These are phyloP conservation scores for Pyracantha coccinea DNA, from an alignment of 331 rosid genomes.

Conservation along the genomic window DNA sequence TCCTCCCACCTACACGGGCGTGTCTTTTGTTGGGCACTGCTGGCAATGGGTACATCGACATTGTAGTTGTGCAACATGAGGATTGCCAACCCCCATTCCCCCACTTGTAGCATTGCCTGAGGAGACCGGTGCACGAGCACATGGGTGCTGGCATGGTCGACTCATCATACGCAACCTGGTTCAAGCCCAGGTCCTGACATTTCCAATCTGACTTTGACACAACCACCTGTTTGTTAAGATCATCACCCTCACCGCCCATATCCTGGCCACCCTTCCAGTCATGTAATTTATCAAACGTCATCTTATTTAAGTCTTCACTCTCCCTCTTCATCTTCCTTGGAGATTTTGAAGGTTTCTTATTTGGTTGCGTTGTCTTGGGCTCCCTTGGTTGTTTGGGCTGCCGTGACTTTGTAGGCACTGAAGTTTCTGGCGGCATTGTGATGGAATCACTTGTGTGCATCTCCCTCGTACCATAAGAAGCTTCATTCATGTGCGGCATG, in stretches of 20 bases:
- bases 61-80: conserved; percentile 75
- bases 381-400: conserved; percentile 63
- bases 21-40: conserved; percentile 91
- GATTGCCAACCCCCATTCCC: conserved; percentile 98
- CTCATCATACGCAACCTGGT: conserved; percentile 83
- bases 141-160: conserved; percentile 91
- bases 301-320: conserved; percentile 58
- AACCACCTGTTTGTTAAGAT: conserved; percentile 49
- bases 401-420: conserved; percentile 43
- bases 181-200: conserved; percentile 73
- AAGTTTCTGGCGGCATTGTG: conserved; percentile 37
- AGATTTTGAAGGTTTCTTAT: conserved; percentile 51
- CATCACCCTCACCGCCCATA: conserved; percentile 49
- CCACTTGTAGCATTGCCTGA: conserved; percentile 95
- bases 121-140: conserved; percentile 80
- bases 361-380: conserved; percentile 43
- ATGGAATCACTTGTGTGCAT: conserved; percentile 48
- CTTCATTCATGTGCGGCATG: conserved; percentile 48
- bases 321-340: conserved; percentile 64
- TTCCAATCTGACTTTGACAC: conserved; percentile 78
- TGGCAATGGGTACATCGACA: conserved; percentile 80
- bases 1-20: conserved; percentile 86
- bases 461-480: conserved; percentile 45
- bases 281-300: conserved; percentile 46
- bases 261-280: conserved; percentile 71